Base-by-base conservation (phyloP, 2,329 filamentous ascomycete species). In the Zelopaecilomyces penicillatus region DNA sequence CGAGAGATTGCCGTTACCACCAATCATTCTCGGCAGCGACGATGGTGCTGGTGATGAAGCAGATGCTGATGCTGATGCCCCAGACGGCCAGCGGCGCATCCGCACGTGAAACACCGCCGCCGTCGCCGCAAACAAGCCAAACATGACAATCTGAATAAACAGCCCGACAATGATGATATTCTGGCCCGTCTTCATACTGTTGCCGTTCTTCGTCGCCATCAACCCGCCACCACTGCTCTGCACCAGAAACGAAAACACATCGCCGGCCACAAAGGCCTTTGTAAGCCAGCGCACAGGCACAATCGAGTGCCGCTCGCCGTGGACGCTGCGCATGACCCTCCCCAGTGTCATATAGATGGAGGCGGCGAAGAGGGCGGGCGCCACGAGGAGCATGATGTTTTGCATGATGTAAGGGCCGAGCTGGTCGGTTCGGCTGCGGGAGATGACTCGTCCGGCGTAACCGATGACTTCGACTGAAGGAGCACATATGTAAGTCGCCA, bases 91-190 rank as follows among this genome's bases (percentile, higher is more conserved):
- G 32, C 47, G 42, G 30, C 48, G 41, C 48, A 63, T 54, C 19
- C 63, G 55, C n/a, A 50, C 42, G 50, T 81, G 70, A 59, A 80
- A 79, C 1, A 74, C 47, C 3, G 66, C 50, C 0, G 74, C 66
- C 1, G 69, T 68, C 4, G 69, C 45, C 32, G 75, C 58, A 53
- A 83, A 83, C 32, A 80, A 59, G 26, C 65, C 67, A 49, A 83
- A 81, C 44, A 76, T 69, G 36, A 76, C 34, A 27, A 83, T 66
- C 54, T 83, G 80, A 11, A 81, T 57, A 30, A 74, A 56, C 3
- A 83, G 61, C 2, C 80, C 79, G 1, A 52, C 70, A 6, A 82
- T 59, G n/a, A 82, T 70, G 40, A 82, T 63, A 12, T 70, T 67
- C 50, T 75, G 57, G n/a, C 71, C 75, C 9, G 61, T 58, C 28